A percentile compares a stretch with the other conserved stretches of the same genome.
phyloP scores from a whole-genome alignment of 1,284 basidiomycete species.

The Singerocomus inundabilis region DNA sequence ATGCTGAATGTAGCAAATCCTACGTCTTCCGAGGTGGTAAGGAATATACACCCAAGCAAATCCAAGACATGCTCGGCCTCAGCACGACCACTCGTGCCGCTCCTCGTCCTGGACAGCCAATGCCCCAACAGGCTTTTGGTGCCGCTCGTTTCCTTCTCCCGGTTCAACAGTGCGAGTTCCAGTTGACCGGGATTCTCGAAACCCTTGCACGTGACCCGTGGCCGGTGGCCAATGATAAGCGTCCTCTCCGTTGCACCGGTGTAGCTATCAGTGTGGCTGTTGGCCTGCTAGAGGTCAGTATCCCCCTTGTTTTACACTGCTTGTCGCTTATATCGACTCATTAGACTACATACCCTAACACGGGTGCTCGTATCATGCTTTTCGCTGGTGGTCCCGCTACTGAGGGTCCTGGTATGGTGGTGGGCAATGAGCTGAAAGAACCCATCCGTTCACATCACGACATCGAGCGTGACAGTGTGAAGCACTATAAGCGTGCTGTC shows the following conservation, averaged over 20 bases:
- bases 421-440: slow-evolving; percentile 93
- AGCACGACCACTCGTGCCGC: slow-evolving; percentile 71
- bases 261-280: slow-evolving; percentile 94
- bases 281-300: slow-evolving; percentile 82
- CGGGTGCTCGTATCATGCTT: slow-evolving; percentile 94
- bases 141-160: slow-evolving; percentile 95
- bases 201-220: slow-evolving; percentile 90
- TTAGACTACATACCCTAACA: slow-evolving; percentile 91
- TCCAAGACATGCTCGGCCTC: slow-evolving; percentile 97
- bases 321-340: slow-evolving; percentile 1
- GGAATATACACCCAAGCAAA: slow-evolving; percentile 95
- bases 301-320: not conserved
- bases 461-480: slow-evolving; percentile 96
- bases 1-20: slow-evolving; percentile 94
- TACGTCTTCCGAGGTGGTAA: slow-evolving; percentile 99
- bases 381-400: slow-evolving; percentile 97
- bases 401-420: slow-evolving; percentile 96
- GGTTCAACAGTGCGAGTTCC: slow-evolving; percentile 93
- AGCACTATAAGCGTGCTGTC: slow-evolving; percentile 95
- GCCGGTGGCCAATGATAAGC: slow-evolving; percentile 96
- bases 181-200: slow-evolving; percentile 93
- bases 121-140: slow-evolving; percentile 82
- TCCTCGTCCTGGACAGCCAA: slow-evolving; percentile 82
- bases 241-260: slow-evolving; percentile 94
- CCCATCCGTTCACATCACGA: slow-evolving; percentile 99